A percentile compares a stretch with the other conserved stretches of the same genome.
Evolutionary conservation across 257 asterid genomes (phyloP).

Genomic region (Buddleja alternifolia): DNA sequence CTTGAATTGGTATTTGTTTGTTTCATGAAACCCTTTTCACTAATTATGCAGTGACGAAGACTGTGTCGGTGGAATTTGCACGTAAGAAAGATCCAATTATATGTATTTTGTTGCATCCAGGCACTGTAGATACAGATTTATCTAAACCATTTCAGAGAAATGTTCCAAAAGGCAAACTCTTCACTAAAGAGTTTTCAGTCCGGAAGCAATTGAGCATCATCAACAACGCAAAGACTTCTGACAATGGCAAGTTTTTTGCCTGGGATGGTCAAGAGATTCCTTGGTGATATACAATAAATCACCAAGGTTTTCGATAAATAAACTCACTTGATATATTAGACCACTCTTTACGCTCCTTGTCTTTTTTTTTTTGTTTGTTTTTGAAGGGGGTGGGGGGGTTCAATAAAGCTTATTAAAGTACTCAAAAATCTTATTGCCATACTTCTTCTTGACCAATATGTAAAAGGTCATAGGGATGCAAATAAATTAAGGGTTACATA

Average conservation of each 20-base stretch:
- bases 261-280: slow-evolving; percentile 96
- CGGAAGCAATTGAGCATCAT: slow-evolving; percentile 72
- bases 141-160: slow-evolving; percentile 86
- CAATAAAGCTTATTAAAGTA: slow-evolving; percentile 1
- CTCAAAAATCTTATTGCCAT: slow-evolving; percentile 23
- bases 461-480: slow-evolving; percentile 15
- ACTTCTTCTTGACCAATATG: neutral
- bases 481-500: neutral
- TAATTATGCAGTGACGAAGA: slow-evolving; percentile 70
- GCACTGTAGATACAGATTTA: slow-evolving; percentile 94
- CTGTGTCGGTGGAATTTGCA: slow-evolving; percentile 68
- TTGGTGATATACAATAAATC: slow-evolving; percentile 51
- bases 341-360: neutral
- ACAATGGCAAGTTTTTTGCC: slow-evolving; percentile 89
- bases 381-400: too few species aligned
- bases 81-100: slow-evolving; percentile 75
- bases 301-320: slow-evolving; percentile 4
- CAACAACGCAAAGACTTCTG: slow-evolving; percentile 53
- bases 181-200: slow-evolving; percentile 81
- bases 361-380: neutral
- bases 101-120: slow-evolving; percentile 93
- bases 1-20: neutral
- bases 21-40: neutral
- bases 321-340: neutral
- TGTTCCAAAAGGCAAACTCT: slow-evolving; percentile 79